Percentiles rank a stretch among this genome's conserved stretches.
phyloP scores from a whole-genome alignment of 768 basidiomycete species.

The Hygrophorus russula region DNA sequence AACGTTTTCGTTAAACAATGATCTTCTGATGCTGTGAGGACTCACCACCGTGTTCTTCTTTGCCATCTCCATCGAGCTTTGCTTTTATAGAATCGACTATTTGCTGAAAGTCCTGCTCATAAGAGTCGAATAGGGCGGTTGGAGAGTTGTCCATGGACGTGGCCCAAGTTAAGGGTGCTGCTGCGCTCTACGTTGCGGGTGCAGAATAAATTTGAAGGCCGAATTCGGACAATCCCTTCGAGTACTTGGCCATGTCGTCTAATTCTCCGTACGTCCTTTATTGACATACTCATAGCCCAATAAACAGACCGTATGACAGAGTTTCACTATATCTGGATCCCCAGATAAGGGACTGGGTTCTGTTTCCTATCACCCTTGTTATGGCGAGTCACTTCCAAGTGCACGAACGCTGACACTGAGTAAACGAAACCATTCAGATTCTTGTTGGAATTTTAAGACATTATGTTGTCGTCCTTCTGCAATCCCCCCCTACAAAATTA shows the following conservation, averaged over 20 bases:
- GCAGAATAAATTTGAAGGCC: not conserved
- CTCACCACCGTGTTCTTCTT: slow-evolving; percentile 61
- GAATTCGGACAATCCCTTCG: slow-evolving; percentile 2
- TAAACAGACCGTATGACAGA: slow-evolving; percentile 16
- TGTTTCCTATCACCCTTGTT: slow-evolving; percentile 94
- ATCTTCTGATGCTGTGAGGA: slow-evolving; percentile 1
- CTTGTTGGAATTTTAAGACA: slow-evolving; percentile 88
- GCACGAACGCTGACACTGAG: not conserved
- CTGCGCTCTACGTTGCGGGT: not conserved
- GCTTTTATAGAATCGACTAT: slow-evolving; percentile 64
- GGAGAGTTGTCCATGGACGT: slow-evolving; percentile 69
- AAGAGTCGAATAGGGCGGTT: slow-evolving; percentile 79
- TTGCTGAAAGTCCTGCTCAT: slow-evolving; percentile 86
- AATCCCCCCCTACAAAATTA: slow-evolving; percentile 73
- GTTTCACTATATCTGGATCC: slow-evolving; percentile 75
- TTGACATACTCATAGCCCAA: not conserved
- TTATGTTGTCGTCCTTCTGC: slow-evolving; percentile 81
- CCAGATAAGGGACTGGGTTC: slow-evolving; percentile 88
- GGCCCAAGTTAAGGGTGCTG: slow-evolving; percentile 5
- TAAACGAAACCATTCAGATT: slow-evolving; percentile 38
- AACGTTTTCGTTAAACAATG: not conserved
- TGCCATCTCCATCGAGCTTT: slow-evolving; percentile 65
- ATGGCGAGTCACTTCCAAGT: slow-evolving; percentile 51
- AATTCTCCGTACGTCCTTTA: slow-evolving; percentile 29
- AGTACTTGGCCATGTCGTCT: slow-evolving; percentile 23